Evolutionary conservation across 768 basidiomycete species (phyloP).

Genomic region (Mycena belliarum): DNA sequence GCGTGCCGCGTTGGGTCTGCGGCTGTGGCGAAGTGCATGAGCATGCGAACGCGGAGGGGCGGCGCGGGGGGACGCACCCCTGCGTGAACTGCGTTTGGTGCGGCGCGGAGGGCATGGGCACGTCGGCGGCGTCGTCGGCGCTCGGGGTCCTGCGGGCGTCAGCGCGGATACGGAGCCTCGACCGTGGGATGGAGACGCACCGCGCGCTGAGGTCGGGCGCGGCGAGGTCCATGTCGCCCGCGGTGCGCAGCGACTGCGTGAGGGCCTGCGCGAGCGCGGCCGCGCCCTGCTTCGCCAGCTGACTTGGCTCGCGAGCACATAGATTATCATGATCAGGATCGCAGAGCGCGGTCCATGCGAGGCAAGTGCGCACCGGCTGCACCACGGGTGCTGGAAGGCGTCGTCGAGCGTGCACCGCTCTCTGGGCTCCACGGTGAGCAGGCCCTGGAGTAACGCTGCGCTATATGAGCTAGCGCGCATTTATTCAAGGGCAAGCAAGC

Average conservation of each 20-base stretch:
- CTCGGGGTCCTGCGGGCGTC: not conserved
- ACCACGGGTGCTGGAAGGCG: constrained; percentile 67
- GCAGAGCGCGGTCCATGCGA: too few species aligned
- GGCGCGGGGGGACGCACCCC: too few species aligned
- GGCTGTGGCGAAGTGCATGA: too few species aligned
- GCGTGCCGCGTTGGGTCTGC: constrained; percentile 74
- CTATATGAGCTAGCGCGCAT: not conserved
- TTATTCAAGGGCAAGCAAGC: not conserved
- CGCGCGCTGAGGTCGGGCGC: constrained; percentile 46
- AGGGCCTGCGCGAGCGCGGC: constrained; percentile 67
- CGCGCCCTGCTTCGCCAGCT: constrained; percentile 55
- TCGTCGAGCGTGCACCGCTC: constrained; percentile 64
- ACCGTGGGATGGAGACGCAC: constrained; percentile 27
- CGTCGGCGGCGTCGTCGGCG: constrained; percentile 47
- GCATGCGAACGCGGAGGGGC: too few species aligned
- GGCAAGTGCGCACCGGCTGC: constrained; percentile 50
- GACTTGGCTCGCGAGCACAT: constrained; percentile 74
- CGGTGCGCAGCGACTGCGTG: constrained; percentile 62
- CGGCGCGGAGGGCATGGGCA: constrained; percentile 61
- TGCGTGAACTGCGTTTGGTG: constrained; percentile 77
- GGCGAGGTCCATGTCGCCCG: constrained; percentile 77
- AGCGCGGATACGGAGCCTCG: too few species aligned
- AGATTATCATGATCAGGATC: too few species aligned
- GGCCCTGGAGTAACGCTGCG: constrained; percentile 71
- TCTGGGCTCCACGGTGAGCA: constrained; percentile 71